Percentiles rank a stretch among this genome's conserved stretches.
phyloP scores from a whole-genome alignment of 164 flowering plant genomes.

The Tetracentron sinense region DNA sequence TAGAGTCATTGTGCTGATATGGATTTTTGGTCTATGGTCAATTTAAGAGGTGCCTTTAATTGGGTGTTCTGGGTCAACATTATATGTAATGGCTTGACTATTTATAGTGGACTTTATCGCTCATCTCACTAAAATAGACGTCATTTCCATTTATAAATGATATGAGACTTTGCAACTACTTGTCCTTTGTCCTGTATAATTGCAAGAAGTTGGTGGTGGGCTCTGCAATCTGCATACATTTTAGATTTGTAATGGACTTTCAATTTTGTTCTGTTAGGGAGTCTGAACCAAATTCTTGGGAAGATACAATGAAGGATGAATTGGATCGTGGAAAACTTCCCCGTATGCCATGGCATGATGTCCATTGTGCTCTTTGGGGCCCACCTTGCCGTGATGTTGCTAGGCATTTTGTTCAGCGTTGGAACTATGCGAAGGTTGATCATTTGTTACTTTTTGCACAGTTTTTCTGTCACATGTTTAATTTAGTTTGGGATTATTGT shows the following conservation, averaged over 20 bases:
- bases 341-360: conserved; percentile 99
- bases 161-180: neutral
- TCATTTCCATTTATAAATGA: too few relatives aligned
- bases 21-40: neutral
- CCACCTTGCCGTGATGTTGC: conserved; percentile 98
- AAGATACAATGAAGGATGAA: conserved; percentile 93
- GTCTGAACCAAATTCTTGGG: conserved; percentile 99
- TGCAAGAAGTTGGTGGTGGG: neutral
- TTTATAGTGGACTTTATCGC: too few relatives aligned
- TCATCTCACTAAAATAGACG: too few relatives aligned
- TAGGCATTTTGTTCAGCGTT: conserved; percentile 96
- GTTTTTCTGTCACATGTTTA: neutral
- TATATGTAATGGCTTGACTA: neutral
- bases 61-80: neutral
- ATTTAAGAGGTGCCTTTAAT: neutral
- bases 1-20: neutral
- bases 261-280: conserved; percentile 46
- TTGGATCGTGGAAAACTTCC: conserved; percentile 85
- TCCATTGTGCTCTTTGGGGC: conserved; percentile 99
- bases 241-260: neutral
- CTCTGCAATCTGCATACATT: neutral
- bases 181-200: neutral
- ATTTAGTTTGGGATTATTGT: conserved; percentile 3
- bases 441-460: conserved; percentile 3
- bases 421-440: conserved; percentile 96